Evolutionary conservation across 2,329 filamentous ascomycete genomes (phyloP).

Genomic region (Diaporthe sp.): DNA sequence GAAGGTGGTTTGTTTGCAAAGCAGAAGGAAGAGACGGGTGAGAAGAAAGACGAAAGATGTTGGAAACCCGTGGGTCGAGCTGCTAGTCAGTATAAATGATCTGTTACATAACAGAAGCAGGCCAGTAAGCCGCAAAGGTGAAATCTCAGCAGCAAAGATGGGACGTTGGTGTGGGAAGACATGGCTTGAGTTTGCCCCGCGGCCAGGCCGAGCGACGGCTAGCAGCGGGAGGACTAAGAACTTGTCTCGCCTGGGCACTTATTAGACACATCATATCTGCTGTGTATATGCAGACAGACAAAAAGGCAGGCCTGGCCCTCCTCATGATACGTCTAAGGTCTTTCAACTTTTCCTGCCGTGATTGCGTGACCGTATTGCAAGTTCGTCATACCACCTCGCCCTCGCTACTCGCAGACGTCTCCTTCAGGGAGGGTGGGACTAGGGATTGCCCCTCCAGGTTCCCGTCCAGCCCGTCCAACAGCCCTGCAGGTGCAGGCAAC

Average conservation of each 20-base stretch:
- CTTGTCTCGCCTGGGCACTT: neutral
- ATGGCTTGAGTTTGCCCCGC: conserved; percentile 31
- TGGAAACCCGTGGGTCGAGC: conserved; percentile 10
- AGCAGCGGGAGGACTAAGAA: conserved; percentile 9
- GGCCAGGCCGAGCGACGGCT: conserved; percentile 32
- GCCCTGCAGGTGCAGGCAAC: neutral
- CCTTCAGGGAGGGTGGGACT: neutral
- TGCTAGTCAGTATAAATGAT: conserved; percentile 28
- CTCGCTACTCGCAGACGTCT: neutral
- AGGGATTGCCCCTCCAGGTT: conserved; percentile 10
- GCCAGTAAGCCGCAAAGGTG: conserved; percentile 16
- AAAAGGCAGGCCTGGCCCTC: neutral
- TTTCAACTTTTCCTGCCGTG: conserved; percentile 9
- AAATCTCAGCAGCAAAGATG: conserved; percentile 23
- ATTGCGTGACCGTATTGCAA: conserved; percentile 22
- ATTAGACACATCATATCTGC: neutral
- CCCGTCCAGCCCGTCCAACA: neutral
- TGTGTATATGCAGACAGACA: neutral
- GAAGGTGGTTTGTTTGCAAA: conserved; percentile 2
- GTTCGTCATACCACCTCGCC: neutral
- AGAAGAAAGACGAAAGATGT: neutral
- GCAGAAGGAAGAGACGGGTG: neutral
- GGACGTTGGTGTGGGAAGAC: conserved; percentile 29
- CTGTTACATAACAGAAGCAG: conserved; percentile 34
- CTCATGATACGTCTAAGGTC: neutral